phyloP scores from a whole-genome alignment of 768 basidiomycete species.

The Cystofilobasidium ferigula region DNA sequence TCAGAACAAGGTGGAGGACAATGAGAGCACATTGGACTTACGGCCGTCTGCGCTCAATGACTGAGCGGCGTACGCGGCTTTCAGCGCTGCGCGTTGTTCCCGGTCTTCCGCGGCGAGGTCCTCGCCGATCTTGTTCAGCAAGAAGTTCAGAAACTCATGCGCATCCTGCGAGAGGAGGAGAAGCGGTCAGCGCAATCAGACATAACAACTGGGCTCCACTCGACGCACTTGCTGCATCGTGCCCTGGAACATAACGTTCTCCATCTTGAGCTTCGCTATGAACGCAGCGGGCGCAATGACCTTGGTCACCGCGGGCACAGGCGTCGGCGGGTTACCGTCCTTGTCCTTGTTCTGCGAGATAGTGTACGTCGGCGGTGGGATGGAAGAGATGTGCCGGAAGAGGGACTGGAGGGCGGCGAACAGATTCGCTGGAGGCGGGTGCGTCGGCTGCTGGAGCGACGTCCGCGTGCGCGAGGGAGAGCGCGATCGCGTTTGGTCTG shows the following conservation, averaged over 20 bases:
- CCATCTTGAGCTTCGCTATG: conserved; percentile 82
- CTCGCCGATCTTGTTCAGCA: conserved; percentile 85
- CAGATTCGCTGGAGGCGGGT: conserved; percentile 48
- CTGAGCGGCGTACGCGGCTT: conserved; percentile 1
- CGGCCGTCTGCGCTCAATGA: background rate
- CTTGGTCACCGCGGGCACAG: conserved; percentile 6
- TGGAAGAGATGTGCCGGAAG: conserved; percentile 54
- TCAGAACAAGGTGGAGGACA: background rate
- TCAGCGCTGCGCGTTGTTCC: conserved; percentile 32
- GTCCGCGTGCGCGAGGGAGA: background rate
- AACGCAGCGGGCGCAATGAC: conserved; percentile 81
- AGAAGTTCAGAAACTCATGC: conserved; percentile 91
- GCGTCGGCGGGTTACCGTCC: conserved; percentile 17
- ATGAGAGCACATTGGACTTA: background rate
- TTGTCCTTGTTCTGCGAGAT: conserved; percentile 23
- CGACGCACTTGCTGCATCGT: conserved; percentile 64
- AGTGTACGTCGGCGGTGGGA: conserved; percentile 29
- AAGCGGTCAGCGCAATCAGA: background rate
- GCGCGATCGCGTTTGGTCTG: conserved; percentile 3
- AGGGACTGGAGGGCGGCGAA: conserved; percentile 89
- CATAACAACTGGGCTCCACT: background rate
- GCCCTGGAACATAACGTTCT: conserved; percentile 81
- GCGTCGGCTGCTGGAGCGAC: conserved; percentile 17
- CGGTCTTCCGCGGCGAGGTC: conserved; percentile 68
- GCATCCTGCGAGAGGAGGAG: conserved; percentile 49